Conservation (phyloP, 371 early-diverging fungal species). For the Chytridium lagenaria region DNA sequence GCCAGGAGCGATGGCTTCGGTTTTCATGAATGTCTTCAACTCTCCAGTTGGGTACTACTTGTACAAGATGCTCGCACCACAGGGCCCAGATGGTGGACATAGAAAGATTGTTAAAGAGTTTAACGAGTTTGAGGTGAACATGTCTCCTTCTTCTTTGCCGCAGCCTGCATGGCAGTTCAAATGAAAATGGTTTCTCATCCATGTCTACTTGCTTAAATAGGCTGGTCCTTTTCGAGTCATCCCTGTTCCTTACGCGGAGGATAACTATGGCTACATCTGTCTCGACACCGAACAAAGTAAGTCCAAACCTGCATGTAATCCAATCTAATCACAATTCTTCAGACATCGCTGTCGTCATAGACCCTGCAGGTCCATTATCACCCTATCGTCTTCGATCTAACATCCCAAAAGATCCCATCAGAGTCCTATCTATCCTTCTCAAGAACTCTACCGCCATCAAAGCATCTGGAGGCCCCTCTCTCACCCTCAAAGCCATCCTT, state of each 20-base stretch:
- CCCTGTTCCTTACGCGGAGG: slow-evolving; percentile 26
- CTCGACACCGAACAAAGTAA: not conserved
- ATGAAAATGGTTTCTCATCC: too few relatives aligned
- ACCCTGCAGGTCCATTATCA: slow-evolving; percentile 20
- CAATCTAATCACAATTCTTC: not conserved
- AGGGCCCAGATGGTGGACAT: not conserved
- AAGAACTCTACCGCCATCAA: not conserved
- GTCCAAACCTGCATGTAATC: not conserved
- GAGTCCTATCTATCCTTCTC: not conserved
- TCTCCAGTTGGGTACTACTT: slow-evolving; percentile 1
- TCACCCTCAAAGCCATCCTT: slow-evolving; percentile 18
- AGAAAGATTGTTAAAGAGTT: not conserved
- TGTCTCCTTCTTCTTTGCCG: too few relatives aligned
- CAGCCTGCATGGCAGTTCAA: too few relatives aligned
- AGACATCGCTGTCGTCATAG: slow-evolving; percentile 15
- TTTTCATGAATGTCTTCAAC: slow-evolving; percentile 6
- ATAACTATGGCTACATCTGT: slow-evolving; percentile 27
- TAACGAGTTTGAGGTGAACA: slow-evolving; percentile 6
- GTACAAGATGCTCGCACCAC: not conserved
- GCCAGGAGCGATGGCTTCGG: not conserved
- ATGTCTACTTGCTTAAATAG: not conserved
- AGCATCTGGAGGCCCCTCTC: not conserved
- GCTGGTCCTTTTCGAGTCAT: slow-evolving; percentile 24
- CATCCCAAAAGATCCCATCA: not conserved
- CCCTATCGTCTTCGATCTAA: too few relatives aligned